phyloP scores from a whole-genome alignment of 305 asterid species.

The Fraxinus paxiana region DNA sequence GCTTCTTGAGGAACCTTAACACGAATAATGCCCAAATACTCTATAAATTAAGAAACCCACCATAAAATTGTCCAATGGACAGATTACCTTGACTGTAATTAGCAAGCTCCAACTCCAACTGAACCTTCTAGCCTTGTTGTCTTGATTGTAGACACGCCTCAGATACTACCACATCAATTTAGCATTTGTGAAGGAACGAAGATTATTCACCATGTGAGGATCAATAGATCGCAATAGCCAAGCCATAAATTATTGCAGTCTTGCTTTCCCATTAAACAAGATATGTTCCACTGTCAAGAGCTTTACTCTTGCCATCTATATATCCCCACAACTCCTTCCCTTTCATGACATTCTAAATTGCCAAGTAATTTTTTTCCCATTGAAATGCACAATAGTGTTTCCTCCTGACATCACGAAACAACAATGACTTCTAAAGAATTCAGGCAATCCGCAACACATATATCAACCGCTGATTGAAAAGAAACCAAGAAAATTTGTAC shows the following conservation, averaged over 20 bases:
- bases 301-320: background rate
- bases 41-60: background rate
- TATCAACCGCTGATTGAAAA: background rate
- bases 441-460: background rate
- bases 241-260: background rate
- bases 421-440: background rate
- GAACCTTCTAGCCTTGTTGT: background rate
- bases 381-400: background rate
- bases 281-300: background rate
- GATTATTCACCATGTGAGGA: background rate
- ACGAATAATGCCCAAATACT: background rate
- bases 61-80: background rate
- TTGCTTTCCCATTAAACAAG: background rate
- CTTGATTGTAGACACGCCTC: background rate
- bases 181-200: background rate
- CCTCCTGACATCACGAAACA: background rate
- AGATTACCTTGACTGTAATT: background rate
- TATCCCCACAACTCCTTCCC: background rate
- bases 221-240: background rate
- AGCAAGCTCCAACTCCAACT: background rate
- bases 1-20: background rate
- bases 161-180: background rate
- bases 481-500: background rate
- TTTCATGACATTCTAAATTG: background rate
- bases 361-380: background rate